Percentiles rank a stretch among this genome's conserved stretches.
Evolutionary conservation across 2,329 filamentous ascomycete species (phyloP).

Genomic region (Alternaria sp.): DNA sequence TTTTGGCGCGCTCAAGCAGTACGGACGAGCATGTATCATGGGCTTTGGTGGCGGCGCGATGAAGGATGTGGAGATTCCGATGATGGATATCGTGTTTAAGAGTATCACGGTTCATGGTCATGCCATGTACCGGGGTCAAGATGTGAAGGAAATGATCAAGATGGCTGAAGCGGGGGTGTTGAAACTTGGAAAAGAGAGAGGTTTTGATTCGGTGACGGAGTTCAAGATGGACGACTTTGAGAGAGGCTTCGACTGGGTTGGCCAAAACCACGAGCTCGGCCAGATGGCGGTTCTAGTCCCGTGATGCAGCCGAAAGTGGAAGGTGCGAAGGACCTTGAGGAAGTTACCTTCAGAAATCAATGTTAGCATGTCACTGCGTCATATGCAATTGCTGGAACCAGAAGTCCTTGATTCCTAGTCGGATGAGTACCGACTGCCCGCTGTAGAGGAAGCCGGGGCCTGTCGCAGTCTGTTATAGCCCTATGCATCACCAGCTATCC

Average conservation of each 20-base stretch:
- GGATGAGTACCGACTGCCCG: constrained; percentile 18
- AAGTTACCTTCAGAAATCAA: neutral
- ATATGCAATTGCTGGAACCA: neutral
- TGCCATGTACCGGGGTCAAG: constrained; percentile 52
- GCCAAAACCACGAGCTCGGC: constrained; percentile 3
- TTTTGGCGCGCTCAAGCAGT: constrained; percentile 25
- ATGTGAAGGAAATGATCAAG: constrained; percentile 50
- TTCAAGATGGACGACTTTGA: neutral
- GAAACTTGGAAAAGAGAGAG: constrained; percentile 35
- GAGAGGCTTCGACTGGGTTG: neutral
- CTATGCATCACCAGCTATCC: constrained; percentile 10
- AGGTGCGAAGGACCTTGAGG: neutral
- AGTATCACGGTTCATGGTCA: constrained; percentile 33
- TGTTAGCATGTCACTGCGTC: neutral
- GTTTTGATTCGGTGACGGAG: neutral
- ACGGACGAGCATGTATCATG: constrained; percentile 11
- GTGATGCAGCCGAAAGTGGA: neutral
- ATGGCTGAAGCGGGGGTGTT: constrained; percentile 51
- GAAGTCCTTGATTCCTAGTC: constrained; percentile 17
- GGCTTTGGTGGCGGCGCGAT: constrained; percentile 5
- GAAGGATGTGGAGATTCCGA: neutral
- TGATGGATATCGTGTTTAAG: constrained; percentile 41
- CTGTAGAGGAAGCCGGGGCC: constrained; percentile 15
- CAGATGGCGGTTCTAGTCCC: constrained; percentile 3
- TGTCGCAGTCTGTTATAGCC: constrained; percentile 16